Evolutionary conservation across 2,329 filamentous ascomycete species (phyloP), one percentile per base, ranked within the genome.

Genomic region (Macroventuria anomochaeta): DNA sequence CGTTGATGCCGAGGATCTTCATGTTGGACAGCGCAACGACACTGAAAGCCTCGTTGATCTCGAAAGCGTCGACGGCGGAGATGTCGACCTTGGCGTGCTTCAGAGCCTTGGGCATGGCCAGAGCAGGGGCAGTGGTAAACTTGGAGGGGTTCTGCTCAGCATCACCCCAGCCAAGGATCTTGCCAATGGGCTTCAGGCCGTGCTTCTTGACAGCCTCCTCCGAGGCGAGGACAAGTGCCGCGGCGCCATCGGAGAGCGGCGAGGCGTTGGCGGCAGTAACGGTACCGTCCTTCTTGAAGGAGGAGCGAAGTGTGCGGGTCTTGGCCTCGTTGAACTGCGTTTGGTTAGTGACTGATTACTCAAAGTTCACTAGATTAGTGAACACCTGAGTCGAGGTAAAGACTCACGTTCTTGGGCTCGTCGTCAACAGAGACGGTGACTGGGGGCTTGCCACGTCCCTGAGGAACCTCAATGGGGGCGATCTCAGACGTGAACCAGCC

Each of bases 21-120:
- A 96, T 87, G 82, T 99, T 99, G 64, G 95, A 93, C 46, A 99
- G 84, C 32, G 95, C 91, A 60, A 99, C 95, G 42, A 96, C 95
- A 59, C 90, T 95, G 83, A 99, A 99, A 34, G 95, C 95, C 83
- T 99, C 95, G 82, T 99, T 99, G 83, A 99, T 97, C 83, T 99
- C 95, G 77, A 95, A 99, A 67, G 87, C 95, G 71, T 97, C 93
- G 53, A 99, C 83, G 55, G 90, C 83, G 60, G 88, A 85, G 65
- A 87, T 83, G 52, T 86, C 84, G 58, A 99, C 80, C 59, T 90
- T 90, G 57, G 95, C 95, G 79, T 99, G 93, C 83, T 93, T 92
- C 72, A 99, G 85, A 53, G 95, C 95, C 83, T 97, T 99, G 75
- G 95, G 95, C 68, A 99, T 96, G 63, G 95, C 95, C 51, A 97